phyloP scores from a whole-genome alignment of 2,329 filamentous ascomycete species.

The Paecilomyces dactylethromorphus region DNA sequence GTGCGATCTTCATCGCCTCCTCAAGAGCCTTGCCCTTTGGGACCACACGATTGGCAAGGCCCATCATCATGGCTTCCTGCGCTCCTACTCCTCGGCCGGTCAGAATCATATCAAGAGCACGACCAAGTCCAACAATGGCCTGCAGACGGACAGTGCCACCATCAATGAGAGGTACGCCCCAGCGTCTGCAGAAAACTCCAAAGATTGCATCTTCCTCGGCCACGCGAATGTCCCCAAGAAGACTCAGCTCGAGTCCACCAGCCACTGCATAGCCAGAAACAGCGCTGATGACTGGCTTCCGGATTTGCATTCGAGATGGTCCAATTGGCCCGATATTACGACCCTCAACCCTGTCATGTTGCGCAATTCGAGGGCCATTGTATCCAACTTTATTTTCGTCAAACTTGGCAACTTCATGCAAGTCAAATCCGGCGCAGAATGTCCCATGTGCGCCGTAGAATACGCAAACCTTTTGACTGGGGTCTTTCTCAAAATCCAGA shows the following conservation, averaged over 20 bases:
- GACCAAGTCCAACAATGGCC: slow-evolving; percentile 45
- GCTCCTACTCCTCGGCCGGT: slow-evolving; percentile 47
- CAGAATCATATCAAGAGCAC: slow-evolving; percentile 52
- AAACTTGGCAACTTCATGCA: slow-evolving; percentile 37
- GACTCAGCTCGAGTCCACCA: slow-evolving; percentile 47
- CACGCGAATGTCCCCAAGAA: slow-evolving; percentile 49
- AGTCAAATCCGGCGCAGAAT: slow-evolving; percentile 51
- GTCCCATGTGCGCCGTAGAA: slow-evolving; percentile 41
- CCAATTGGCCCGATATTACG: slow-evolving; percentile 46
- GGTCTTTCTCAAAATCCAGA: slow-evolving; percentile 44
- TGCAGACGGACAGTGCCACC: slow-evolving; percentile 50
- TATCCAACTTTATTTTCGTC: slow-evolving; percentile 4
- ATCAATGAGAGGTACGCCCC: slow-evolving; percentile 47
- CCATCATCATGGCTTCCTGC: slow-evolving; percentile 46
- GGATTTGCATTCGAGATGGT: slow-evolving; percentile 43
- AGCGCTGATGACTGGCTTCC: slow-evolving; percentile 48
- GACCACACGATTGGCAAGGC: slow-evolving; percentile 49
- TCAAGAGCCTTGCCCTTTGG: slow-evolving; percentile 44
- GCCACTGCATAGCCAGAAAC: slow-evolving; percentile 50
- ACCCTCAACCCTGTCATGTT: slow-evolving; percentile 25
- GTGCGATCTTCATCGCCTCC: slow-evolving; percentile 44
- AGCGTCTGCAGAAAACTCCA: slow-evolving; percentile 51
- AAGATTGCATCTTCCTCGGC: slow-evolving; percentile 49
- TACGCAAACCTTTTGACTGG: slow-evolving; percentile 47
- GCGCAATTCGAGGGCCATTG: slow-evolving; percentile 8